Conservation (phyloP, 345 rosid genomes). For the Odontarrhena argentea region DNA sequence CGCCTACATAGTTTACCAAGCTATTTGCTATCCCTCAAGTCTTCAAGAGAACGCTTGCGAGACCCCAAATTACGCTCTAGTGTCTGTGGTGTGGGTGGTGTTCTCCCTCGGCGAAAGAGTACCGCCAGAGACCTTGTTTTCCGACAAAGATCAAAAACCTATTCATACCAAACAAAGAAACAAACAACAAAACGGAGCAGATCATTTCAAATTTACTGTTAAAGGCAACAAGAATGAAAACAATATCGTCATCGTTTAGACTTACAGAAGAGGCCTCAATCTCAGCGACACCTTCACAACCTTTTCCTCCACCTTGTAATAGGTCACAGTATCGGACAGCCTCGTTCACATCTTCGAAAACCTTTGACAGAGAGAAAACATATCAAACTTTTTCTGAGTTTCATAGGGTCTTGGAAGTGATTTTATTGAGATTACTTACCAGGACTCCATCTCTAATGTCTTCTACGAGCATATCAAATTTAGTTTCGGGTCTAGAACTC, state of each 20-base stretch:
- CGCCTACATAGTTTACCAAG: slow-evolving; percentile 9
- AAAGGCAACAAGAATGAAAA: neutral
- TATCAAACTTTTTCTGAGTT: neutral
- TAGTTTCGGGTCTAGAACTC: slow-evolving; percentile 60
- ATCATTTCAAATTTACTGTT: neutral
- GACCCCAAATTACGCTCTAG: slow-evolving; percentile 85
- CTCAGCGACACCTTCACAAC: slow-evolving; percentile 96
- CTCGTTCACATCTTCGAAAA: slow-evolving; percentile 90
- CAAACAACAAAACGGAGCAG: slow-evolving; percentile 9
- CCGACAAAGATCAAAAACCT: slow-evolving; percentile 91
- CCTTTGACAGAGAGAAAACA: slow-evolving; percentile 44
- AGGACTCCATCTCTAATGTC: slow-evolving; percentile 89
- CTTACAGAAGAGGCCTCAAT: slow-evolving; percentile 94
- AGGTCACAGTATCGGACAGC: slow-evolving; percentile 87
- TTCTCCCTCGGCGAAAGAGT: slow-evolving; percentile 80
- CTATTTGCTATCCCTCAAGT: slow-evolving; percentile 50
- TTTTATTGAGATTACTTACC: slow-evolving; percentile 49
- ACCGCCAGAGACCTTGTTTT: slow-evolving; percentile 85
- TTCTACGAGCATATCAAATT: slow-evolving; percentile 95
- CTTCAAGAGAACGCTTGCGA: slow-evolving; percentile 89
- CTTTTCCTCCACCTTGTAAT: slow-evolving; percentile 92
- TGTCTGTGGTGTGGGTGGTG: slow-evolving; percentile 83
- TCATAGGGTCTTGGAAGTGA: neutral
- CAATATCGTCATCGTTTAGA: neutral
- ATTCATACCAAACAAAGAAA: slow-evolving; percentile 18